Conservation (phyloP, 331 rosid genomes). For the Ulmus americana region DNA sequence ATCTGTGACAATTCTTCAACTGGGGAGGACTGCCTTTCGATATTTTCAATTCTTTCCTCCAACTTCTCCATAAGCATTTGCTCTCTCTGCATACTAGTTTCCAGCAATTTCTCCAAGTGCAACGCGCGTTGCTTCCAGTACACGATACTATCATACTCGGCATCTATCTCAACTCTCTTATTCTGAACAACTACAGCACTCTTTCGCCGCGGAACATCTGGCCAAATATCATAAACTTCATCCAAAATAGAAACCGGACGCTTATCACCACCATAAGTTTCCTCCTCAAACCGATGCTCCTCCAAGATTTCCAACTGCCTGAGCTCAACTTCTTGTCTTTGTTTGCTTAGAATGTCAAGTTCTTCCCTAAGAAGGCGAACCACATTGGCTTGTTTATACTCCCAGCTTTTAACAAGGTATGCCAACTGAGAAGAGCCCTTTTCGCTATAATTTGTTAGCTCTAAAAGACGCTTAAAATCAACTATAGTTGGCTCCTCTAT, state of each 20-base stretch:
- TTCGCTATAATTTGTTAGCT: slow-evolving; percentile 74
- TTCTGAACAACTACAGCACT: slow-evolving; percentile 53
- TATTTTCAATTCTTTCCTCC: slow-evolving; percentile 55
- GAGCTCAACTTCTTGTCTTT: slow-evolving; percentile 72
- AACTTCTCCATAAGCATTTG: slow-evolving; percentile 56
- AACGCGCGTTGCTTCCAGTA: slow-evolving; percentile 73
- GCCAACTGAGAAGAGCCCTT: slow-evolving; percentile 83
- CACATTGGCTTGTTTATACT: slow-evolving; percentile 82
- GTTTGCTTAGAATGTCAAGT: slow-evolving; percentile 68
- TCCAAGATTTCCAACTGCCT: slow-evolving; percentile 80
- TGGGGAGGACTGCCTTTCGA: slow-evolving; percentile 78
- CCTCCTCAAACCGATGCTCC: slow-evolving; percentile 73
- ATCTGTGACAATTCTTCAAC: slow-evolving; percentile 90
- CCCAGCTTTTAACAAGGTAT: slow-evolving; percentile 75
- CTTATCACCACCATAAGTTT: slow-evolving; percentile 59
- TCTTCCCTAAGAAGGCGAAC: slow-evolving; percentile 85
- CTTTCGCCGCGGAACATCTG: slow-evolving; percentile 49
- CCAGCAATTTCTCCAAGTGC: slow-evolving; percentile 62
- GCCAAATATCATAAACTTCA: slow-evolving; percentile 75
- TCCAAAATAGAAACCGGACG: slow-evolving; percentile 84
- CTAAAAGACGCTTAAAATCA: slow-evolving; percentile 79
- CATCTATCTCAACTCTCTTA: slow-evolving; percentile 68
- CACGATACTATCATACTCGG: slow-evolving; percentile 67
- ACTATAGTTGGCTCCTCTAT: slow-evolving; percentile 71
- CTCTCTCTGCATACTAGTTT: slow-evolving; percentile 68